Evolutionary conservation across 352 stramenopile species (phyloP), one percentile per base, ranked within the genome.

Genomic region (Globisporangium irregulare): DNA sequence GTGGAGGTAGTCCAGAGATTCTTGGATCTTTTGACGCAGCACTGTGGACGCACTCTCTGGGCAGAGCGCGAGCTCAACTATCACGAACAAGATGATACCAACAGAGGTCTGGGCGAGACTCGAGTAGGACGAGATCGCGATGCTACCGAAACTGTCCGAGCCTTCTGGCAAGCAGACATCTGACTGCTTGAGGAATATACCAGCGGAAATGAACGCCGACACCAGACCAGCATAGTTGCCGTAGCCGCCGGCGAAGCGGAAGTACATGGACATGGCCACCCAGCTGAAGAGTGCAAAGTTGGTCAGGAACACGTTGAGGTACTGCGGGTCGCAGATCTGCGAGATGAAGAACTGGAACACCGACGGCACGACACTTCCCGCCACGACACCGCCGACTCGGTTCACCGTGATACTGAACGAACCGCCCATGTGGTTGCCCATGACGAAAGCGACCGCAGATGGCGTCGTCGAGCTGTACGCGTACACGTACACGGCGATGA

Each of bases 341-440:
- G 81, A 79, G 69, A 92, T 87, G 71, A 93, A 93, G 67, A 94
- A 93, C 79, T 92, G 81, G 64, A 92, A 91, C 0, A 94, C 84
- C 12, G 85, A 93, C 20, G 87, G 87, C 56, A 94, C 78, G 41
- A 94, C 84, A 70, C 82, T 92, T 5, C 85, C 87, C 1, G 87
- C 87, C 20, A 94, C 84, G 64, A 94, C 84, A 55, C 87, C 87
- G 14, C 80, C 87, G 10, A 94, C 87, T 72, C 87, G 87, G 27
- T 93, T 93, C 70, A 92, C 80, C 0, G 86, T 94, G 22, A 91
- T 77, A 24, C 81, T 87, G 63, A 94, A 94, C 0, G 83, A 92
- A 9, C 85, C 84, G 43, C 86, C 86, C 53, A 94, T 82, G 63
- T 87, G 74, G 54, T 89, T 92, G 7, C 86, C 81, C 82, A 94